Conservation (phyloP, 108 stramenopile species). For the Pseudonitzschia delicatissima region DNA sequence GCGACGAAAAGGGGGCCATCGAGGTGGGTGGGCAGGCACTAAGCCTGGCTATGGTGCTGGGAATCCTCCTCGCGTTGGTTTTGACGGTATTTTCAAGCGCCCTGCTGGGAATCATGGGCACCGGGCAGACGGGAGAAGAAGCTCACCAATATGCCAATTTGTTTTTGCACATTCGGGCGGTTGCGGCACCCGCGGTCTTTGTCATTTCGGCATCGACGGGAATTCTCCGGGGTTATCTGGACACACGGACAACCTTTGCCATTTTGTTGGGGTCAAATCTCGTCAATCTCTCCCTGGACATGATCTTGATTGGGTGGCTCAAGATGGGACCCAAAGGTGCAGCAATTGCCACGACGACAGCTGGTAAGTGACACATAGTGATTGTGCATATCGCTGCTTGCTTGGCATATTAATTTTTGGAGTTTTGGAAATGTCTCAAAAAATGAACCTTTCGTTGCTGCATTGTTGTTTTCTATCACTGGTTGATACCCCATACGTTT, state of each 20-base stretch:
- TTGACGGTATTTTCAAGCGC: slow-evolving; percentile 37
- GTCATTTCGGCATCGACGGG: slow-evolving; percentile 66
- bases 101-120: slow-evolving; percentile 65
- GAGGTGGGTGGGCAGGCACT: slow-evolving; percentile 71
- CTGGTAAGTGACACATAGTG: slow-evolving; percentile 4
- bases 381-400: too few relatives aligned
- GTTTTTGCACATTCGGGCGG: slow-evolving; percentile 51
- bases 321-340: slow-evolving; percentile 66
- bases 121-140: slow-evolving; percentile 43
- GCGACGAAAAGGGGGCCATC: slow-evolving; percentile 42
- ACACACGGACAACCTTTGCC: slow-evolving; percentile 61
- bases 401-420: too few relatives aligned
- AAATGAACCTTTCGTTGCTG: background rate
- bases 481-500: background rate
- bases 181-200: slow-evolving; percentile 74
- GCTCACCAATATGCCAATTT: slow-evolving; percentile 49
- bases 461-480: too few relatives aligned
- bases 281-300: slow-evolving; percentile 62
- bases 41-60: slow-evolving; percentile 48
- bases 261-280: slow-evolving; percentile 59
- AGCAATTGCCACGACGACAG: slow-evolving; percentile 72
- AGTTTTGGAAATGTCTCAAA: background rate
- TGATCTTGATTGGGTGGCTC: slow-evolving; percentile 45
- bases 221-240: slow-evolving; percentile 73
- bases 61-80: slow-evolving; percentile 24